Conservation (phyloP, 2,329 filamentous ascomycete genomes). For the Penicillium concentricum region DNA sequence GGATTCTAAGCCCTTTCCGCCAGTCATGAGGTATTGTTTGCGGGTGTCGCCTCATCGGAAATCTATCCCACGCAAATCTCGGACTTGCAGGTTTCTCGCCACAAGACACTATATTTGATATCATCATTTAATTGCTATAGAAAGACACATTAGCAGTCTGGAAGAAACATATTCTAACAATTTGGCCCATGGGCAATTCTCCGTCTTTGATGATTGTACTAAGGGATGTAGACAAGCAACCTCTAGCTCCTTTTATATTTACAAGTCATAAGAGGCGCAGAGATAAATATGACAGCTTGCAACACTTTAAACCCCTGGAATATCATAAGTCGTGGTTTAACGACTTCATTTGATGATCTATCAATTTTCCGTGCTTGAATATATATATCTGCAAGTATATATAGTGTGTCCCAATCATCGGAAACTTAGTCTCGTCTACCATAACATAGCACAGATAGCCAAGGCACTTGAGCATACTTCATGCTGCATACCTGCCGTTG, state of each 20-base stretch:
- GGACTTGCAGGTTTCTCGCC: neutral
- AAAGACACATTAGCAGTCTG: neutral
- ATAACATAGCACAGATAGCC: neutral
- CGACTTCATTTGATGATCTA: too few relatives aligned
- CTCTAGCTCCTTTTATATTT: neutral
- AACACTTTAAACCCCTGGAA: neutral
- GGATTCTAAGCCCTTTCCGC: neutral
- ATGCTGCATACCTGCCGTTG: neutral
- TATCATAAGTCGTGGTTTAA: neutral
- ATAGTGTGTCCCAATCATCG: neutral
- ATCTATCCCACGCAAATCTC: conserved; percentile 1
- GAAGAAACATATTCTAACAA: neutral
- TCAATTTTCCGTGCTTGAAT: neutral
- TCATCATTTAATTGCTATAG: neutral
- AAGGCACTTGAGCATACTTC: neutral
- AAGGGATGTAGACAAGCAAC: neutral
- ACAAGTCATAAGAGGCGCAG: too few relatives aligned
- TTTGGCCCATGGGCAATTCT: conserved; percentile 21
- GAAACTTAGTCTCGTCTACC: accelerated
- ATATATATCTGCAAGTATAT: neutral
- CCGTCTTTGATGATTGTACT: conserved; percentile 15
- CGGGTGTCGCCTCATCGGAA: conserved; percentile 3
- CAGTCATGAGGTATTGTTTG: neutral
- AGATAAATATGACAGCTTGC: too few relatives aligned
- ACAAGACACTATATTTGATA: neutral